Evolutionary conservation across 164 flowering plant genomes (phyloP).

Genomic region (Stephania yunnanensis): DNA sequence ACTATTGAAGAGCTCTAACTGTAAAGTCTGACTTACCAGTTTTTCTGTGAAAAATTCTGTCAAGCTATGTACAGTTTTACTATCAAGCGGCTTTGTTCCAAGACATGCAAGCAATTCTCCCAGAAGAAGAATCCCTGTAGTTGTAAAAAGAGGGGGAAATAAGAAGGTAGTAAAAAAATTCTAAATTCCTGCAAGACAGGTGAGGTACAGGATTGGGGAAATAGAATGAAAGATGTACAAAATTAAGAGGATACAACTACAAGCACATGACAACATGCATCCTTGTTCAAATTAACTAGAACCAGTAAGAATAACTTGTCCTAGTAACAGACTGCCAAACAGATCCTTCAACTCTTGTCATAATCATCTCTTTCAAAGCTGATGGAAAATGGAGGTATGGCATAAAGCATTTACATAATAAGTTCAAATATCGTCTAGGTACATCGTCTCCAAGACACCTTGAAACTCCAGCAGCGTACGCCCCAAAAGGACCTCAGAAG

Average conservation of each 20-base stretch:
- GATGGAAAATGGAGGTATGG: no score
- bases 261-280: background rate
- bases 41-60: constrained; percentile 72
- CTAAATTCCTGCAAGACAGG: background rate
- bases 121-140: constrained; percentile 77
- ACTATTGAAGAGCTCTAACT: background rate
- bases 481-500: no score
- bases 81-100: constrained; percentile 51
- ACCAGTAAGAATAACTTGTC: background rate
- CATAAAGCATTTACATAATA: no score
- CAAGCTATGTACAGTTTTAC: constrained; percentile 57
- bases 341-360: background rate
- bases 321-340: background rate
- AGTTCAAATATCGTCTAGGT: no score
- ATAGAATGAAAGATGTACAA: background rate
- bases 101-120: constrained; percentile 57
- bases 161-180: background rate
- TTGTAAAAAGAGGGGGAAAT: background rate
- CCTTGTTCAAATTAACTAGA: background rate
- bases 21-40: constrained; percentile 53
- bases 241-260: background rate
- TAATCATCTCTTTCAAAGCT: no score
- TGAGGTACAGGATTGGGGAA: background rate
- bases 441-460: no score
- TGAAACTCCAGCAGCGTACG: no score